Percentiles rank a stretch among this genome's conserved stretches.
These are phyloP conservation scores for Trichophyton benhamiae DNA, from an alignment of 2,329 filamentous ascomycete species.

Conservation along the genomic window DNA sequence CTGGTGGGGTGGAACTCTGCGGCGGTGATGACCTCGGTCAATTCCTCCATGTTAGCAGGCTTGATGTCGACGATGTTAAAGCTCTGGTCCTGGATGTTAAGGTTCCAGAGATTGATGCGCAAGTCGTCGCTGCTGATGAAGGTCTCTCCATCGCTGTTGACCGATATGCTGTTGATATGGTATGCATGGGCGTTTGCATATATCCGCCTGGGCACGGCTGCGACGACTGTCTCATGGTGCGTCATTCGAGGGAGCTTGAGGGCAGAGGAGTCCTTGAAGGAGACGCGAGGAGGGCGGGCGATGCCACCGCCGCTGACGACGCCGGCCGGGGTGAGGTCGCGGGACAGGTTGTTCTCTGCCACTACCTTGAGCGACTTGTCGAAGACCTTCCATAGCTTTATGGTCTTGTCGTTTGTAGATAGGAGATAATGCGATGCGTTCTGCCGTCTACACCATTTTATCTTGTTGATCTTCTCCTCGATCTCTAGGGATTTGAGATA, in stretches of 20 bases:
- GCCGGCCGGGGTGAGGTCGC: conserved; percentile 72
- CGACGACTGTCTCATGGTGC: conserved; percentile 96
- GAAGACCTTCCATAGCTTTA: conserved; percentile 99
- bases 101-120: conserved; percentile 95
- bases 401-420: conserved; percentile 98
- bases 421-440: conserved; percentile 97
- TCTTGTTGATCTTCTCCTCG: conserved; percentile 99
- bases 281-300: conserved; percentile 56
- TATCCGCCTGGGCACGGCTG: conserved; percentile 85
- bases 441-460: conserved; percentile 97
- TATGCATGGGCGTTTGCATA: conserved; percentile 98
- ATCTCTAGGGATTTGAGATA: conserved; percentile 99
- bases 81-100: conserved; percentile 98
- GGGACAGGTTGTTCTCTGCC: conserved; percentile 94
- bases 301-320: conserved; percentile 64
- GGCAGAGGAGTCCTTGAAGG: conserved; percentile 69
- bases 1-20: conserved; percentile 93
- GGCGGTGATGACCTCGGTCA: conserved; percentile 96
- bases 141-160: conserved; percentile 97
- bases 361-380: conserved; percentile 99
- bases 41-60: conserved; percentile 97
- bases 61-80: conserved; percentile 99
- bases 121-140: conserved; percentile 98
- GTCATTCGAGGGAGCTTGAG: conserved; percentile 92
- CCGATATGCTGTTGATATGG: conserved; percentile 99